Conservation (phyloP, 2,329 filamentous ascomycete species). For the Alternaria ventricosa region DNA sequence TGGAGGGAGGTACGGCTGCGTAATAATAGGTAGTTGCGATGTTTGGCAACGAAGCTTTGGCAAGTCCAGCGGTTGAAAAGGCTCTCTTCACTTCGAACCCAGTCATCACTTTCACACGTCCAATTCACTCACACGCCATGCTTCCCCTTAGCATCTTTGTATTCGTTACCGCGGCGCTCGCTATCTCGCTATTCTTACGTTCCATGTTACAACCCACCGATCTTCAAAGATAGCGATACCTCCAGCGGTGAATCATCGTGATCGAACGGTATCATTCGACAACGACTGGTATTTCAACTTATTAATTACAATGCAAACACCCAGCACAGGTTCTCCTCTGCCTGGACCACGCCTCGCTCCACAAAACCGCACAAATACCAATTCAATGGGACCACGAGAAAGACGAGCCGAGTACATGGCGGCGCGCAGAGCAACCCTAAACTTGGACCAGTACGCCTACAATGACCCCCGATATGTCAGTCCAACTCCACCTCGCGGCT, state of each 20-base stretch:
- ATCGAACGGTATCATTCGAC: background rate
- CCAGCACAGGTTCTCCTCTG: background rate
- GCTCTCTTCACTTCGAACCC: background rate
- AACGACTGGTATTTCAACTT: background rate
- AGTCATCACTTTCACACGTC: background rate
- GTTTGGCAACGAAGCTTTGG: conserved; percentile 2
- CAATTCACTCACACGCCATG: background rate
- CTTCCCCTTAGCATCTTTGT: background rate
- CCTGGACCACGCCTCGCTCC: background rate
- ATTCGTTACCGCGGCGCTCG: background rate
- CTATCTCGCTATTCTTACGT: background rate
- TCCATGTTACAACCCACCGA: background rate
- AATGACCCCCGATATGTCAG: background rate
- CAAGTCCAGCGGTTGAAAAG: background rate
- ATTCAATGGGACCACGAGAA: background rate
- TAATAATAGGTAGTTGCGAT: conserved; percentile 16
- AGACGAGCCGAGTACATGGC: background rate
- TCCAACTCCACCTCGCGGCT: background rate
- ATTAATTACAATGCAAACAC: background rate
- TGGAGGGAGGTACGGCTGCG: conserved; percentile 38
- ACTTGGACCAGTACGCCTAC: background rate
- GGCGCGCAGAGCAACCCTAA: background rate
- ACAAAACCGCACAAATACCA: background rate
- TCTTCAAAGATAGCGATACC: background rate
- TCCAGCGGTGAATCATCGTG: background rate